A percentile compares a stretch with the other conserved stretches of the same genome.
phyloP scores from a whole-genome alignment of 169 alveolate genomes.

The Theileria annulata region DNA sequence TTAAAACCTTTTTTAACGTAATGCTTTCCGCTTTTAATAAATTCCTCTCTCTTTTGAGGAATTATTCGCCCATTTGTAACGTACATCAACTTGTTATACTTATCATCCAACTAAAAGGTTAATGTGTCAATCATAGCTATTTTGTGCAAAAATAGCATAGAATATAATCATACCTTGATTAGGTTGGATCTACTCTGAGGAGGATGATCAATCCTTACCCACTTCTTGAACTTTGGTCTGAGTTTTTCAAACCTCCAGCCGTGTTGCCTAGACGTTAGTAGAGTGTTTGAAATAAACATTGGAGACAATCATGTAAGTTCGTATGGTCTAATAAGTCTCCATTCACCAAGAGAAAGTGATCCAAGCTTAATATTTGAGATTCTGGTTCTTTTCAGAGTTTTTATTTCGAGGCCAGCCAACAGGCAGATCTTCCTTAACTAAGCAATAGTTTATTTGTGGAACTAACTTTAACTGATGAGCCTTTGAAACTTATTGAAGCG shows the following conservation, averaged over 20 bases:
- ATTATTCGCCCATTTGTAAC: constrained; percentile 54
- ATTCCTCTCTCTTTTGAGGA: constrained; percentile 6
- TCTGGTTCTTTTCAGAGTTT: constrained; percentile 34
- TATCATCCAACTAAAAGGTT: constrained; percentile 31
- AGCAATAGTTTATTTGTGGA: background rate
- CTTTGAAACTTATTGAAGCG: constrained; percentile 23
- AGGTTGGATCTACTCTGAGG: constrained; percentile 61
- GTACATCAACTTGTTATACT: constrained; percentile 59
- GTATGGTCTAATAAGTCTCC: constrained; percentile 47
- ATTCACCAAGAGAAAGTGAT: constrained; percentile 45
- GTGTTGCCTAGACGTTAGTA: constrained; percentile 47
- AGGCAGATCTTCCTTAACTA: constrained; percentile 59
- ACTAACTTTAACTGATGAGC: constrained; percentile 48
- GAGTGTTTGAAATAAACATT: constrained; percentile 15
- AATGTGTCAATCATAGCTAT: background rate
- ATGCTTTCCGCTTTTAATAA: constrained; percentile 25
- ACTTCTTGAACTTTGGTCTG: constrained; percentile 40
- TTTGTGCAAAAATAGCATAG: background rate
- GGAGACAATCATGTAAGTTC: constrained; percentile 16
- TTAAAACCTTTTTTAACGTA: constrained; percentile 28
- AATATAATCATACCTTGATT: constrained; percentile 18
- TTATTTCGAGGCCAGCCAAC: constrained; percentile 58
- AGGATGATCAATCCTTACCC: constrained; percentile 64
- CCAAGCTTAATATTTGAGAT: constrained; percentile 46
- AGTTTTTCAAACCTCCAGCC: constrained; percentile 69